Conservation (phyloP, 345 rosid genomes). For the Syzygium aromaticum region DNA sequence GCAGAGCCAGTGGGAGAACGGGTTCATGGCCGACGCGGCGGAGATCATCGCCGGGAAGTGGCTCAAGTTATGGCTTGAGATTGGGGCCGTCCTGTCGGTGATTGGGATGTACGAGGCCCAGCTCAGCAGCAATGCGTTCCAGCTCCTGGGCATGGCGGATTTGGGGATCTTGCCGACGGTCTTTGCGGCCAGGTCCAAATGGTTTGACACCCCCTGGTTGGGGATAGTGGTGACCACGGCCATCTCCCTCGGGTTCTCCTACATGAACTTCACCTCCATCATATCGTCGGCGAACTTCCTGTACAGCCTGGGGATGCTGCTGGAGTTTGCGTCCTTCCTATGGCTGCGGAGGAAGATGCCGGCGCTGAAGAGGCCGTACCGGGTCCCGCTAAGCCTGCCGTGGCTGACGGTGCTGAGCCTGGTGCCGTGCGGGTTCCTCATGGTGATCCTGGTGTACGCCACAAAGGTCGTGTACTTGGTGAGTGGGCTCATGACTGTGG, state of each 20-base stretch:
- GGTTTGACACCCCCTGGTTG: conserved; percentile 73
- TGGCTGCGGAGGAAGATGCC: conserved; percentile 57
- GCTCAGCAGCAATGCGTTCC: conserved; percentile 47
- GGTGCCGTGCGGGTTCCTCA: conserved; percentile 49
- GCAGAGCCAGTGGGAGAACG: conserved; percentile 37
- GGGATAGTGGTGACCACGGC: conserved; percentile 47
- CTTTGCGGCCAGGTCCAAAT: conserved; percentile 38
- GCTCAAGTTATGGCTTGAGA: conserved; percentile 57
- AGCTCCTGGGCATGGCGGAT: conserved; percentile 73
- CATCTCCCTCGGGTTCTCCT: conserved; percentile 40
- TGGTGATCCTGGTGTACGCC: conserved; percentile 41
- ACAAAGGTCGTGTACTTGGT: conserved; percentile 47
- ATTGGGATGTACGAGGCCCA: conserved; percentile 57
- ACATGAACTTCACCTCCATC: conserved; percentile 42
- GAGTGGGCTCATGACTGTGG: conserved; percentile 48
- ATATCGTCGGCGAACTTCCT: conserved; percentile 58
- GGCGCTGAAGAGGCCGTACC: conserved; percentile 43
- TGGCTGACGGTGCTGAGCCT: conserved; percentile 46
- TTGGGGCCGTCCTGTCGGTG: conserved; percentile 41
- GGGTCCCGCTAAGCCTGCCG: conserved; percentile 42
- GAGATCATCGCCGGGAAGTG: conserved; percentile 53
- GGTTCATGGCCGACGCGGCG: conserved; percentile 61
- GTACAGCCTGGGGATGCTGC: conserved; percentile 66
- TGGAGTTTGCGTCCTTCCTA: conserved; percentile 62
- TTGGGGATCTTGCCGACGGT: conserved; percentile 48